Evolutionary conservation across 202 grass and related monocot genomes (phyloP), one percentile per base, ranked within the genome.

Genomic region (Alloteropsis angusta): DNA sequence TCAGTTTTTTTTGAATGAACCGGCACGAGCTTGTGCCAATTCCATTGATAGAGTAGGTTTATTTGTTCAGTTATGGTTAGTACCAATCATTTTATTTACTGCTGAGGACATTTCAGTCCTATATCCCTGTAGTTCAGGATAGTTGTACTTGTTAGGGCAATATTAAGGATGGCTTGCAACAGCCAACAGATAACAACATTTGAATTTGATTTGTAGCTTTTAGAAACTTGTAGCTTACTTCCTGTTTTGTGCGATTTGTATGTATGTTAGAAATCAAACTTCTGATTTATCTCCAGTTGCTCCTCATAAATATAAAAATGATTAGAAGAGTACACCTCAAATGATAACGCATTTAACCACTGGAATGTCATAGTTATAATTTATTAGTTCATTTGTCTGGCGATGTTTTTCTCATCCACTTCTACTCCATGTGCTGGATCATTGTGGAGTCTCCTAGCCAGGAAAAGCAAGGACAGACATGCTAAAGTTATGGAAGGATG

Each of bases 321-420:
- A 69, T 55, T 57, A 54, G 15, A 39, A 54, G 11, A 54, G 22
- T 46, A 68, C 10, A 54, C 37, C 46, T 84, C 17, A 75, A 58
- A 61, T 57, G 62, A 53, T 61, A 36, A 45, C 43, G 54, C 43
- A 75, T 81, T n/a, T 68, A 75, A 79, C 45, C 22, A 75, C 50
- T 68, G 28, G 8, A 22, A 60, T 74, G 56, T 3, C 41, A 67
- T 68, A 53, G n/a, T 46, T 68, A 26, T 66, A 1, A 49, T 68
- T 83, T 39, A 22, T 60, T 74, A 34, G 28, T 72, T 30, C 41
- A 14, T 68, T 80, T 61, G 23, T 45, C 68, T 75, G 9, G 61
- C 7, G 1, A 21, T 80, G 6, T 18, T 79, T 72, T 80, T 47
- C 44, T 22, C 56, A 3, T 58, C 53, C 52, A 53, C 21, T 74